phyloP scores from a whole-genome alignment of 345 rosid genomes.

The Acer yangbiense region DNA sequence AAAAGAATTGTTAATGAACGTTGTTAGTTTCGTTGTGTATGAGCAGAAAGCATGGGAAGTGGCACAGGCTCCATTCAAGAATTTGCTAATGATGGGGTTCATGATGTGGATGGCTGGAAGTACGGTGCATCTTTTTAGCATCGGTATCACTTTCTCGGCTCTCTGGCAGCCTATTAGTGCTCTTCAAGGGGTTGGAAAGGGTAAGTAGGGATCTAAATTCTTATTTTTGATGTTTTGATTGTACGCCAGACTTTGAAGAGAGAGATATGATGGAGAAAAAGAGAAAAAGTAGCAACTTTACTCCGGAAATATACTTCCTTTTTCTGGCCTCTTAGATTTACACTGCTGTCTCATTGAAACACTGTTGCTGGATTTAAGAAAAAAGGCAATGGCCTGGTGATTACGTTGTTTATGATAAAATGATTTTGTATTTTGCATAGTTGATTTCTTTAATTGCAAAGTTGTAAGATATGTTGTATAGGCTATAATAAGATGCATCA shows the following conservation, averaged over 20 bases:
- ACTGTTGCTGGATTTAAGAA: background rate
- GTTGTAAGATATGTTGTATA: background rate
- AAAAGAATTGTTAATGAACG: background rate
- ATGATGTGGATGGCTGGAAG: slow-evolving; percentile 99
- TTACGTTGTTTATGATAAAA: background rate
- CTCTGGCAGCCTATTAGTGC: slow-evolving; percentile 99
- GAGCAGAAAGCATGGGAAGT: slow-evolving; percentile 99
- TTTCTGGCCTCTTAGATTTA: background rate
- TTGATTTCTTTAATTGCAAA: background rate
- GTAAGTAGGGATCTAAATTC: slow-evolving; percentile 44
- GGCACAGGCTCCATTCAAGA: slow-evolving; percentile 98
- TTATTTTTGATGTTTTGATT: background rate
- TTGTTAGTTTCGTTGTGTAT: slow-evolving; percentile 11
- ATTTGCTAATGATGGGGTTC: slow-evolving; percentile 99
- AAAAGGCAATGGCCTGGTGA: background rate
- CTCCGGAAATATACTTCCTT: background rate
- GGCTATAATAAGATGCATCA: background rate
- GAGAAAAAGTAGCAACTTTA: background rate
- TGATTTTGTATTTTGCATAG: background rate
- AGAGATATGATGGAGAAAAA: background rate
- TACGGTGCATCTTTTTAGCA: slow-evolving; percentile 97
- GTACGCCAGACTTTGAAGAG: background rate
- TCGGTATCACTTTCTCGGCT: slow-evolving; percentile 97
- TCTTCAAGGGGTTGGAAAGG: slow-evolving; percentile 95
- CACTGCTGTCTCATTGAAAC: background rate